Base-by-base conservation (phyloP, 1,139 yeast genomes). In the Protomyces lactucae-debilis region DNA sequence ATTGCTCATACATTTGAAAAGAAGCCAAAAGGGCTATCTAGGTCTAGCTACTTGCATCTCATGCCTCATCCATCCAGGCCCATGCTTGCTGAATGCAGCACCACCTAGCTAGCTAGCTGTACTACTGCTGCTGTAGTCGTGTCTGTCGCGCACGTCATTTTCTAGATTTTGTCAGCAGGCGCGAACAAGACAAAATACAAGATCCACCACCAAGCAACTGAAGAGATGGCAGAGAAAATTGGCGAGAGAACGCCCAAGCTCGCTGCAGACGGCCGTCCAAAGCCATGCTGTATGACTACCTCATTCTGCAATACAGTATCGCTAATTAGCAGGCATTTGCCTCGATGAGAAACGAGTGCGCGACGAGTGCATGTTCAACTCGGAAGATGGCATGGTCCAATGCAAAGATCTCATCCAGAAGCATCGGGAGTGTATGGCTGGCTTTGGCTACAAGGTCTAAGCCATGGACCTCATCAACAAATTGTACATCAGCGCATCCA, bases 251-350 rank as follows among this genome's bases (percentile, higher is more conserved):
- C 18, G 45, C 63, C 63, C 37, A 59, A 59, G 36, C 53, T 59
- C 3, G 57, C 63, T 9, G 63, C 63, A 18, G 63, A 59, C 55
- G 63, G 57, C n/a, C 63, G 63, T 6, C 63, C 63, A 18, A 59
- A 59, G 36, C 63, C 63, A 6, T 59, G 63, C 37, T 59, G 63
- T 59, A 10, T 9, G 25, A 10, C 5, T 18, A 1, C 28, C 14
- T 32, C 32, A 28, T 5, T 4, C 21, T 8, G 14, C 35, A 23
- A n/a, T 6, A 43, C 8, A 10, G 12, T 12, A 12, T n/a, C 3
- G 21, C 53, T 48, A 16, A 48, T n/a, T 4, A 1, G 2, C 56
- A 59, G 63, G 63, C 36, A 59, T 59, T 10, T 59, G 63, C 37
- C 57, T 59, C 53, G 63, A 59, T 25, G 57, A 59, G 45, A 59